These are phyloP conservation scores for Samsoniella hepiali DNA, from an alignment of 2,329 filamentous ascomycete species.

Conservation along the genomic window DNA sequence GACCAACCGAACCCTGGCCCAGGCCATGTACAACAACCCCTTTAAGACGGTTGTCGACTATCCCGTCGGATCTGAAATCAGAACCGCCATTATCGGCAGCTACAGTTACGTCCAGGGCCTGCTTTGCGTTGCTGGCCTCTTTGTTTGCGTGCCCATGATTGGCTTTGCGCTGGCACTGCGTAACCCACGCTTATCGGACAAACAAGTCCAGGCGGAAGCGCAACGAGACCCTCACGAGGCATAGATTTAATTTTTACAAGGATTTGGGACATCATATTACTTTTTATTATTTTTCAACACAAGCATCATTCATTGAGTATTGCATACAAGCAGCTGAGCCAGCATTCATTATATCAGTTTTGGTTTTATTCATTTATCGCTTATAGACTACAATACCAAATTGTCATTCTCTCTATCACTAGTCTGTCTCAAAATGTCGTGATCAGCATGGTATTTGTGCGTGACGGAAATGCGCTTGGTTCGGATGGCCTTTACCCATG, in stretches of 20 bases:
- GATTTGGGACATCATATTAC: neutral
- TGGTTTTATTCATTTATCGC: neutral
- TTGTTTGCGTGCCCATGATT: conserved; percentile 46
- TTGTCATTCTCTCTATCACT: neutral
- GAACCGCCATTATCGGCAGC: conserved; percentile 41
- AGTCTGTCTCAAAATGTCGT: neutral
- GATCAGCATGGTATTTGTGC: neutral
- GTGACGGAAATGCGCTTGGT: neutral
- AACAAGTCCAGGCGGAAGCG: conserved; percentile 34
- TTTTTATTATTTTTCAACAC: neutral
- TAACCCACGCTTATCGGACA: conserved; percentile 43
- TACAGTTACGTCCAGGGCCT: conserved; percentile 45
- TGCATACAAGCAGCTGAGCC: conserved; percentile 6
- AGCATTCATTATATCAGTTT: neutral
- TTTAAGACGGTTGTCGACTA: conserved; percentile 34
- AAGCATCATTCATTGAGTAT: neutral
- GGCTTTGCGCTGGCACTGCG: conserved; percentile 40
- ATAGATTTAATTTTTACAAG: neutral
- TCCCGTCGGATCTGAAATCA: conserved; percentile 42
- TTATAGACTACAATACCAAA: conserved; percentile 9
- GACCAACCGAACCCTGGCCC: conserved; percentile 34
- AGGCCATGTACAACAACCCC: conserved; percentile 36
- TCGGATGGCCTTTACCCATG: too few species aligned
- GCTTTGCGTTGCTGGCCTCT: conserved; percentile 44
- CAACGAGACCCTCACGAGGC: conserved; percentile 12